These are phyloP conservation scores for Senna tora DNA, from an alignment of 306 rosid species.

Conservation along the genomic window DNA sequence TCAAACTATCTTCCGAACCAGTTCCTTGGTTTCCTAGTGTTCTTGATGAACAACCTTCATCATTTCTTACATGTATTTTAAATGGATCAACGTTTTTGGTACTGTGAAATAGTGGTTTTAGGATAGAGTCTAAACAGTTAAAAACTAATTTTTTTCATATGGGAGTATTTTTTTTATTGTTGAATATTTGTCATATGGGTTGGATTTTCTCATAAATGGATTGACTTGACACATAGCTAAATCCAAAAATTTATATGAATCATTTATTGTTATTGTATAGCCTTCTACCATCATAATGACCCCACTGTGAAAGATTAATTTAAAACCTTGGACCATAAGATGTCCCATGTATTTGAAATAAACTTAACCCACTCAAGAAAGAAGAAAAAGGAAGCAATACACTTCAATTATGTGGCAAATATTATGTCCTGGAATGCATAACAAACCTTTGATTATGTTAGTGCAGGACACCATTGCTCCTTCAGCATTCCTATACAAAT, in stretches of 20 bases:
- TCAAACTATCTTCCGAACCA: too few species aligned
- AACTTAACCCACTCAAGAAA: not conserved
- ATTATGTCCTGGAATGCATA: not conserved
- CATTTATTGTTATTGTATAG: too few species aligned
- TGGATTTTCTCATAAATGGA: not conserved
- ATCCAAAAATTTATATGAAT: not conserved
- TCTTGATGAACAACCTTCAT: not conserved
- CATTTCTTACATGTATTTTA: not conserved
- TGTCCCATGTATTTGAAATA: not conserved
- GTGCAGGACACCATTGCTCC: constrained; percentile 79
- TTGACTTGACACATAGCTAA: not conserved
- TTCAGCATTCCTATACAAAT: constrained; percentile 70
- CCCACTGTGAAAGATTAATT: not conserved
- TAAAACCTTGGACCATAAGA: not conserved
- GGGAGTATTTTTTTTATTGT: not conserved
- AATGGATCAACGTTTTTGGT: not conserved
- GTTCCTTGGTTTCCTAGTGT: not conserved
- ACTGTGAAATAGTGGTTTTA: not conserved
- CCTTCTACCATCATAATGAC: not conserved
- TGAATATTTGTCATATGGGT: not conserved
- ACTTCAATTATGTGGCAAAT: not conserved
- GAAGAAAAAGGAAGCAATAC: not conserved
- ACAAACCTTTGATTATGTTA: constrained; percentile 68
- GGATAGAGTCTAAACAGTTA: not conserved
- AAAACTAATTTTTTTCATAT: too few species aligned